A percentile compares a stretch with the other conserved stretches of the same genome.
phyloP scores from a whole-genome alignment of 1,139 yeast genomes.

The Petasospora fabianii region DNA sequence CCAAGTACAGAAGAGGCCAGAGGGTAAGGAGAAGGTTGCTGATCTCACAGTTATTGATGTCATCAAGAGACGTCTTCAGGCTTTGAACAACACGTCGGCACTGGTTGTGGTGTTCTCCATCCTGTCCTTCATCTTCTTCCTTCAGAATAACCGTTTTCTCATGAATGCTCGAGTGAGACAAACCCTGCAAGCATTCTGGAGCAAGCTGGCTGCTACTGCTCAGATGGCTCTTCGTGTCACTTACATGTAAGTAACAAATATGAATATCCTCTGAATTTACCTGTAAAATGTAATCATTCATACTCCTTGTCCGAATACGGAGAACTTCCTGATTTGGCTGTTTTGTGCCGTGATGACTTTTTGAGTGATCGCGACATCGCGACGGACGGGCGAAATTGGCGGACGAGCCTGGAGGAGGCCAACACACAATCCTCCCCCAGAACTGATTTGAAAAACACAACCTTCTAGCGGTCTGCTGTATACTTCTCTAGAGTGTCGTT shows the following conservation, averaged over 20 bases:
- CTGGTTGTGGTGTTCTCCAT: constrained; percentile 10
- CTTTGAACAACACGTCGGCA: constrained; percentile 3
- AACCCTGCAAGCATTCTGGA: constrained; percentile 6
- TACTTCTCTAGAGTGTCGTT: too few relatives aligned
- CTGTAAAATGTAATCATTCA: too few relatives aligned
- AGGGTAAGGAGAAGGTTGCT: not conserved
- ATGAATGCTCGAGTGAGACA: constrained; percentile 8
- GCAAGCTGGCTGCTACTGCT: constrained; percentile 6
- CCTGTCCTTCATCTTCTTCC: constrained; percentile 7
- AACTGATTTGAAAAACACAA: not conserved
- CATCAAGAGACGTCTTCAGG: constrained; percentile 9
- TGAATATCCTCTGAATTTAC: not conserved
- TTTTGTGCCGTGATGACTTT: too few relatives aligned
- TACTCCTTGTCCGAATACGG: not conserved
- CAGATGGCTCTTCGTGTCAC: constrained; percentile 18
- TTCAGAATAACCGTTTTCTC: constrained; percentile 8
- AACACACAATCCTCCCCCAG: not conserved
- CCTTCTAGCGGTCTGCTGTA: too few relatives aligned
- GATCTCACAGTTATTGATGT: constrained; percentile 7
- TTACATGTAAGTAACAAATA: constrained; percentile 9
- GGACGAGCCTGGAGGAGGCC: not conserved
- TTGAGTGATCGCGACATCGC: too few relatives aligned
- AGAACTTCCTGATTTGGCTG: not conserved
- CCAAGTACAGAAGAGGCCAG: constrained; percentile 1
- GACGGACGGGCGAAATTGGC: not conserved